phyloP scores from a whole-genome alignment of 306 rosid genomes.

The Pachyrhizus erosus region DNA sequence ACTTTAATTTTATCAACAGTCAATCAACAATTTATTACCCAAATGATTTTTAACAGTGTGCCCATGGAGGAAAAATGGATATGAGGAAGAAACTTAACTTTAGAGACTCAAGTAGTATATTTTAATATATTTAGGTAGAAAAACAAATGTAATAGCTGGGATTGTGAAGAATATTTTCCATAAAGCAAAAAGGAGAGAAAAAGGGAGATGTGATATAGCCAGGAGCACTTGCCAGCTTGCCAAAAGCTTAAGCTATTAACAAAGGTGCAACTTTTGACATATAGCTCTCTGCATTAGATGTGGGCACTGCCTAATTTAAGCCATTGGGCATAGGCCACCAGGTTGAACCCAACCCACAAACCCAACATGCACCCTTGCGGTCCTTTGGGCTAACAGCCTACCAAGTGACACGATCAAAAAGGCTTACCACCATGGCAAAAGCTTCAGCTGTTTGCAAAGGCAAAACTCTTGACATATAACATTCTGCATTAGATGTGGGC shows the following conservation, averaged over 20 bases:
- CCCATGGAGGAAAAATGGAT: neutral
- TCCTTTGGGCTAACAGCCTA: neutral
- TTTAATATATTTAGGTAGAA: slow-evolving; percentile 2
- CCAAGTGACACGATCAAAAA: neutral
- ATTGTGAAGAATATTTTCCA: slow-evolving; percentile 10
- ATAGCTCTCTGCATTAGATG: neutral
- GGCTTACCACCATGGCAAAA: neutral
- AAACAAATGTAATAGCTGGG: slow-evolving; percentile 15
- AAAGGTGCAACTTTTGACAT: no score
- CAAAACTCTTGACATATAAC: neutral
- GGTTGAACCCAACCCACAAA: neutral
- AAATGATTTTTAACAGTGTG: neutral
- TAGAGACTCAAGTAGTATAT: slow-evolving; percentile 3
- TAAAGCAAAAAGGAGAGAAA: neutral
- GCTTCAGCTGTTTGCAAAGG: neutral
- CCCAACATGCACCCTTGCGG: neutral
- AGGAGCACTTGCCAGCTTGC: neutral
- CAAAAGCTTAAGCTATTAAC: neutral
- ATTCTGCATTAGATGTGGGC: neutral
- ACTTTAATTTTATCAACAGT: slow-evolving; percentile 10
- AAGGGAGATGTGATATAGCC: neutral
- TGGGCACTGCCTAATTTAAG: neutral
- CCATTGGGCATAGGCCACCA: neutral
- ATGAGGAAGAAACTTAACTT: slow-evolving; percentile 21
- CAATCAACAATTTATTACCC: neutral